phyloP scores from a whole-genome alignment of 768 basidiomycete genomes.

The Russula abietina region DNA sequence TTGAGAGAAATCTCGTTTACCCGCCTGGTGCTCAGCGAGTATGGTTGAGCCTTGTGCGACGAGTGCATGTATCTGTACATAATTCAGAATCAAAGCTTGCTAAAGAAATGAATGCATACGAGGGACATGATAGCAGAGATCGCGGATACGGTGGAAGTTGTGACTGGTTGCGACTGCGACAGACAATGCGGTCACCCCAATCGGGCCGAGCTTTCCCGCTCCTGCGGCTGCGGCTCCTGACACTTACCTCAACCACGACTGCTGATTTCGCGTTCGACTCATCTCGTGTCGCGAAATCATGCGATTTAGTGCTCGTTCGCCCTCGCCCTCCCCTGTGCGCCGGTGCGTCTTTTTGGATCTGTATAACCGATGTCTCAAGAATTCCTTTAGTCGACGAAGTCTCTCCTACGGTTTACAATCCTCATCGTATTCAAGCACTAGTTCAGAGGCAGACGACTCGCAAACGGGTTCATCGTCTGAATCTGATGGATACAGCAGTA shows the following conservation, averaged over 20 bases:
- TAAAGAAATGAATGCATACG: background rate
- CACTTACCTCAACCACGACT: background rate
- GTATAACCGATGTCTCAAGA: background rate
- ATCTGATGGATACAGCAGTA: constrained; percentile 14
- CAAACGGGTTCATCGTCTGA: constrained; percentile 9
- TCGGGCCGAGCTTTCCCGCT: constrained; percentile 4
- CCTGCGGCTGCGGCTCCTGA: no score
- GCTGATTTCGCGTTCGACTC: background rate
- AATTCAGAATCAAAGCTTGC: background rate
- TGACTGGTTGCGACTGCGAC: background rate
- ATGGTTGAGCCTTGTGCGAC: constrained; percentile 74
- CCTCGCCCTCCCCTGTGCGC: constrained; percentile 11
- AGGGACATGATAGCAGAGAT: constrained; percentile 17
- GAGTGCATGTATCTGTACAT: constrained; percentile 67
- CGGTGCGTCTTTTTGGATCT: constrained; percentile 5
- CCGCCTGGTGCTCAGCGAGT: constrained; percentile 81
- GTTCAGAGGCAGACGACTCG: constrained; percentile 6
- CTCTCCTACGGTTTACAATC: constrained; percentile 20
- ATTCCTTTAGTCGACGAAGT: constrained; percentile 14
- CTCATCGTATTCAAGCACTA: constrained; percentile 8
- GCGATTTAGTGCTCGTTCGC: constrained; percentile 22
- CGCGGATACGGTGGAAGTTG: background rate
- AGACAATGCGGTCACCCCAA: background rate
- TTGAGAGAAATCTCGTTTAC: constrained; percentile 82
- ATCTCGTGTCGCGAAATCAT: background rate